These are phyloP conservation scores for Solanum piurae DNA, from an alignment of 257 asterid genomes.

Conservation along the genomic window DNA sequence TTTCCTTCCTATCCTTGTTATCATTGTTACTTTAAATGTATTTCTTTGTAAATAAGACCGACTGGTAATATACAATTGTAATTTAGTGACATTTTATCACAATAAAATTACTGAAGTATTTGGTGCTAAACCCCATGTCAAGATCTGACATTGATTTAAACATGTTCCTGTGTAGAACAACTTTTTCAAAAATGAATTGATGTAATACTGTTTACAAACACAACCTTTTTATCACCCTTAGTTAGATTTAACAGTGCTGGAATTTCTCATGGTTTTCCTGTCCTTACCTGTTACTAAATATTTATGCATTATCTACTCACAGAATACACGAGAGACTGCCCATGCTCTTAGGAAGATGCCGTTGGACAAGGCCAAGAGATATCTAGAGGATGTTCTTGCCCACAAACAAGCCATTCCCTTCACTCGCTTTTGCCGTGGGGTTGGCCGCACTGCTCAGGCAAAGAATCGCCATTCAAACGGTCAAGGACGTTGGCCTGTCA, in stretches of 20 bases:
- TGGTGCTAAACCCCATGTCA: neutral
- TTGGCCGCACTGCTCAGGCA: conserved; percentile 69
- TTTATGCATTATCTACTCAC: neutral
- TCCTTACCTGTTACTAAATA: neutral
- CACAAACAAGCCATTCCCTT: conserved; percentile 71
- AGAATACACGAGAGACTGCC: conserved; percentile 68
- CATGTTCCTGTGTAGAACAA: neutral
- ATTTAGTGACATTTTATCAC: neutral
- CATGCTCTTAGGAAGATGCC: conserved; percentile 60
- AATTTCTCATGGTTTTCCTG: neutral
- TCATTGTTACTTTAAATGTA: neutral
- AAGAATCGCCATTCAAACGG: conserved; percentile 68
- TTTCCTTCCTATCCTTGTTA: neutral
- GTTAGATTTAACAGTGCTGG: neutral
- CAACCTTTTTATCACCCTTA: neutral
- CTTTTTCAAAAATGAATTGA: neutral
- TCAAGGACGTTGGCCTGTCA: conserved; percentile 76
- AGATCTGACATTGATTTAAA: neutral
- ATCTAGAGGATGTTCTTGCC: conserved; percentile 52
- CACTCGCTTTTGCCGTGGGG: conserved; percentile 67
- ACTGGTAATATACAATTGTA: neutral
- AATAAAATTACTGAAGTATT: neutral
- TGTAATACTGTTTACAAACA: neutral
- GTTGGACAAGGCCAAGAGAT: conserved; percentile 46
- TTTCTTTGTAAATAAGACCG: neutral